Evolutionary conservation across 257 asterid genomes (phyloP), one percentile per base, ranked within the genome.

Genomic region (Przewalskia tangutica): DNA sequence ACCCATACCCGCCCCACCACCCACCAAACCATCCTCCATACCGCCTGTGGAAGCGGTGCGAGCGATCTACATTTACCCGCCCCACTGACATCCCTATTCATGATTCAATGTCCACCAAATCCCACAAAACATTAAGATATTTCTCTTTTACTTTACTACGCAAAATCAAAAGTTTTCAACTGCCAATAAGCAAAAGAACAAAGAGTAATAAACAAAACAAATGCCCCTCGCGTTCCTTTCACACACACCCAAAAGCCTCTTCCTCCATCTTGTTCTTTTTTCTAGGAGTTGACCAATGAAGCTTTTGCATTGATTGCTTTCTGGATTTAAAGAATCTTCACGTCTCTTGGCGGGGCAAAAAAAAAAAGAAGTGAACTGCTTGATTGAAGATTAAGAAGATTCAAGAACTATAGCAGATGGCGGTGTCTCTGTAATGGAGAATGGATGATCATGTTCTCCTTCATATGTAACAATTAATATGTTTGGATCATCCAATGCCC

Each of bases 381-480:
- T 27, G 32, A 42, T 2, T 0, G 2, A 14, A 9, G 84, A 65
- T 83, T 79, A 84, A 68, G 88, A 88, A 18, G 89, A 88, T 66
- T 88, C 87, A 7, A 86, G 82, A 16, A 86, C 83, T 7, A 84
- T 44, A 17, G 89, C 83, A 1, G 81, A 84, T 1, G 89, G 90
- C 0, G 87, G 90, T 23, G 89, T 50, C 32, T 84, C 88, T 27
- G 87, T 59, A 5, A 84, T 77, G n/a, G 87, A 55, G 36, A 50
- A 83, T 0, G 85, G 32, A 84, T 94, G 98, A 84, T 88, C 93
- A 84, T 94, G 98, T 16, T 94, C 98, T 53, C 94, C 98, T 88
- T 94, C 98, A n/a, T 94, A 94, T 3, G 98, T 94, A 20, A 94
- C 97, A 1, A 91, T 92, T 6, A 94, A 85, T 92, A 91, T 91